Percentiles rank a stretch among this genome's conserved stretches.
These are phyloP conservation scores for Kwoniella dejecticola DNA, from an alignment of 768 basidiomycete species.

Conservation along the genomic window DNA sequence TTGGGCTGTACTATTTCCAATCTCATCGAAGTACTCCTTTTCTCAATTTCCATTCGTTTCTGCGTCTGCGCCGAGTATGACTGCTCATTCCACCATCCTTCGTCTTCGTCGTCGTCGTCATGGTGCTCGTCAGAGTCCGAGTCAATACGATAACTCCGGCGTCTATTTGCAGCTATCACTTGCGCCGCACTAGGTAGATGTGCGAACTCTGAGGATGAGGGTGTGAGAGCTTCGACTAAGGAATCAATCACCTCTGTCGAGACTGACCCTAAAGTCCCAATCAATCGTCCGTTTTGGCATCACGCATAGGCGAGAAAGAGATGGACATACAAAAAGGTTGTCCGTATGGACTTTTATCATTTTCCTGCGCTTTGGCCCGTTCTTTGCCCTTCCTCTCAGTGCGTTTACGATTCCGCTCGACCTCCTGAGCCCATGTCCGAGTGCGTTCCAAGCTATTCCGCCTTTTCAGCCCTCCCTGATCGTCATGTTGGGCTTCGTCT, in stretches of 20 bases:
- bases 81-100: neutral
- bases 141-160: slow-evolving; percentile 13
- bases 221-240: slow-evolving; percentile 16
- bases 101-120: neutral
- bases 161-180: slow-evolving; percentile 10
- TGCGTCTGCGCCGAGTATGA: neutral
- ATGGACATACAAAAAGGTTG: slow-evolving; percentile 6
- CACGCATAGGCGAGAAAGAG: too few species aligned
- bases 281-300: too few species aligned
- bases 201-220: neutral
- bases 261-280: slow-evolving; percentile 7
- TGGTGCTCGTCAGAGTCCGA: slow-evolving; percentile 1
- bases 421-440: slow-evolving; percentile 36
- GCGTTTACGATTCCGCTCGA: slow-evolving; percentile 11
- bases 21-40: neutral
- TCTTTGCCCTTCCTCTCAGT: slow-evolving; percentile 9
- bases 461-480: neutral
- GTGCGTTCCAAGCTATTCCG: slow-evolving; percentile 33
- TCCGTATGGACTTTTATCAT: neutral
- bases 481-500: neutral
- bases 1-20: neutral
- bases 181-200: slow-evolving; percentile 9
- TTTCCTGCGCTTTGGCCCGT: neutral
- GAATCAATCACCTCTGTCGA: slow-evolving; percentile 24
- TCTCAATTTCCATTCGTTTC: neutral